Base-by-base conservation (phyloP, 2,329 filamentous ascomycete species). In the Botryosphaeria dothidea region DNA sequence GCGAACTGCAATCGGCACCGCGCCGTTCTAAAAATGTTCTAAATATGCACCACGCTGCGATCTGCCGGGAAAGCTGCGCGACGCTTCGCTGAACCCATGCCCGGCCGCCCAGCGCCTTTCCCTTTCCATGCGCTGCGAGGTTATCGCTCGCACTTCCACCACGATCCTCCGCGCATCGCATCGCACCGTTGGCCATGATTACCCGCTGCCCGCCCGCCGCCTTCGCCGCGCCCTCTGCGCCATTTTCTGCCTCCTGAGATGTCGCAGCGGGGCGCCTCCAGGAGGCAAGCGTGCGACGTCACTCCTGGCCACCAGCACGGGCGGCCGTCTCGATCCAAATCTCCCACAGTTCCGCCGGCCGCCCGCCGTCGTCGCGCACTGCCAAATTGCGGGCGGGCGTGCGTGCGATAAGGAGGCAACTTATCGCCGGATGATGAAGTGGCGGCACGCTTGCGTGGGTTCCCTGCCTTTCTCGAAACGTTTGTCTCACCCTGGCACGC, bases 371-470 rank as follows among this genome's bases (percentile, higher is more conserved):
- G 46, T 19, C 49, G 45, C 21, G 56, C 41, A 21, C 56, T 29
- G 38, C 56, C 56, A 46, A 60, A 46, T 60, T 60, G 25, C 56
- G 56, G 27, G n/a, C 36, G 34, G 54, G 21, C 36, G 54, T 21
- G 34, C 52, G 36, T n/a, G 54, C 56, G 56, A 60, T 60, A 60
- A 60, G 56, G 56, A 60, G 56, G 41, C 41, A 36, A 60, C 56
- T 60, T 64, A 64, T 64, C 61, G 61, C 48, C 49, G 25, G 61
- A 64, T 64, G 61, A 56, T 64, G 49, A 46, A 64, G 61, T 64
- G 61, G 61, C 61, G 61, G 61, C 38, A 17, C 61, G 61, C 48
- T 34, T 46, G 61, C 61, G 41, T 64, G 61, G 61, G 43, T 23
- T 34, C 61, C 61, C 61, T 56, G 61, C 34, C 31, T 21, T 54